Base-by-base conservation (phyloP, 257 asterid genomes). In the Primulina eburnea region DNA sequence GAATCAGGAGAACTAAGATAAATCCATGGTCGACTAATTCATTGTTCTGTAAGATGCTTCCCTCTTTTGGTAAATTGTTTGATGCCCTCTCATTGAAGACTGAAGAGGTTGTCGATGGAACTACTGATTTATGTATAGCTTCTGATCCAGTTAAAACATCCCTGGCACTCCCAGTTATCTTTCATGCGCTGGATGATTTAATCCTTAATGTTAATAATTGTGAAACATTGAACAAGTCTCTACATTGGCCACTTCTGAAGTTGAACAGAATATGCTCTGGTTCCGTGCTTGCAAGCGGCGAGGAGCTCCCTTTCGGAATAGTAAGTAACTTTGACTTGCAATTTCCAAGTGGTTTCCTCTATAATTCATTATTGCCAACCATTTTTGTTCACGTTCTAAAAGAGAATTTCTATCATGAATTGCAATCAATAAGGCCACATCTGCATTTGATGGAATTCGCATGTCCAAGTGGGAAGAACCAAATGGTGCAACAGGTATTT, bases 391-490 rank as follows among this genome's bases (percentile, higher is more conserved):
- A 2, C 59, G 69, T 69, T 67, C 64, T 34, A 66, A 62, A 62
- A 62, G 73, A 26, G 37, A 66, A 32, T 72, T 56, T 62, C 68
- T 58, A 71, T 68, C 18, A 60, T 50, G 56, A 38, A n/a, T n/a
- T n/a, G n/a, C 18, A 40, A 78, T 65, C 62, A 74, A 70, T 69
- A 82, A 93, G 98, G 91, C 86, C 37, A 83, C 94, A 40, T 90
- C 88, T 68, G 96, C 98, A 73, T 93, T 93, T 87, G 98, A 93
- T 83, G 98, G 98, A 75, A 90, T 92, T 75, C 92, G 97, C 65
- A 72, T 93, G 92, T 93, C 98, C 72, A 90, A 93, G 92, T 93
- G 96, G 97, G 96, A 93, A 80, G 97, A 93, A 73, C 98, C 98
- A 74, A 89, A 87, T 84, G 97, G 98, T 67, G 93, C 96, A 56